Conservation (phyloP, 2,329 filamentous ascomycete species). For the Fonsecaea monophora region DNA sequence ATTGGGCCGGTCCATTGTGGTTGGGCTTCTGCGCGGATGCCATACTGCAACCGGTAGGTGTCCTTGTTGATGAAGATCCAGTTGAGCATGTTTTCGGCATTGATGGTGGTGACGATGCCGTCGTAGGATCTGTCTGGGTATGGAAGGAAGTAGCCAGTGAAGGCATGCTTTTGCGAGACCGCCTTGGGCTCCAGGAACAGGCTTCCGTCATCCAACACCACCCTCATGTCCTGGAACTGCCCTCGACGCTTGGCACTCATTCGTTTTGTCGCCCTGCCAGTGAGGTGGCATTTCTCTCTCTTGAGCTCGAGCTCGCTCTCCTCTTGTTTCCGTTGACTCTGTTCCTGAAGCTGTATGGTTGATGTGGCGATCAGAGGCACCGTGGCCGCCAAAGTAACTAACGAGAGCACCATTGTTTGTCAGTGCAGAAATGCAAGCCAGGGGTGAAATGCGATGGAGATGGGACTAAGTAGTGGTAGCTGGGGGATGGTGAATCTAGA, state of each 20-base stretch:
- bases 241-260: slow-evolving; percentile 28
- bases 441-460: background rate
- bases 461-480: background rate
- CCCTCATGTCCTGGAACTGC: slow-evolving; percentile 20
- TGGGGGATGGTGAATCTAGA: background rate
- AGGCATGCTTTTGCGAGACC: slow-evolving; percentile 14
- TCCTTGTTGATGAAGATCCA: slow-evolving; percentile 71
- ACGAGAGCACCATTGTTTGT: slow-evolving; percentile 30
- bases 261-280: slow-evolving; percentile 19
- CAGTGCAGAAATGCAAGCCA: background rate
- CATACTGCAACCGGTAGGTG: slow-evolving; percentile 67
- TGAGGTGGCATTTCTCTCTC: slow-evolving; percentile 34
- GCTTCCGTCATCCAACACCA: slow-evolving; percentile 27
- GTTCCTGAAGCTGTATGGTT: slow-evolving; percentile 31
- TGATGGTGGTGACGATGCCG: slow-evolving; percentile 35
- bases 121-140: slow-evolving; percentile 31
- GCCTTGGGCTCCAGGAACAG: slow-evolving; percentile 21
- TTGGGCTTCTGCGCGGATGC: slow-evolving; percentile 73
- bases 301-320: slow-evolving; percentile 24
- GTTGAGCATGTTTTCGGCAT: slow-evolving; percentile 59
- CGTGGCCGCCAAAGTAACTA: slow-evolving; percentile 31
- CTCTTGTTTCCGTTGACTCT: slow-evolving; percentile 25
- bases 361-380: slow-evolving; percentile 33
- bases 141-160: slow-evolving; percentile 48
- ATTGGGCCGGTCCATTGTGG: slow-evolving; percentile 72